Percentiles rank a stretch among this genome's conserved stretches.
phyloP scores from a whole-genome alignment of 2,329 filamentous ascomycete species.

The Berkeleyomyces rouxiae region DNA sequence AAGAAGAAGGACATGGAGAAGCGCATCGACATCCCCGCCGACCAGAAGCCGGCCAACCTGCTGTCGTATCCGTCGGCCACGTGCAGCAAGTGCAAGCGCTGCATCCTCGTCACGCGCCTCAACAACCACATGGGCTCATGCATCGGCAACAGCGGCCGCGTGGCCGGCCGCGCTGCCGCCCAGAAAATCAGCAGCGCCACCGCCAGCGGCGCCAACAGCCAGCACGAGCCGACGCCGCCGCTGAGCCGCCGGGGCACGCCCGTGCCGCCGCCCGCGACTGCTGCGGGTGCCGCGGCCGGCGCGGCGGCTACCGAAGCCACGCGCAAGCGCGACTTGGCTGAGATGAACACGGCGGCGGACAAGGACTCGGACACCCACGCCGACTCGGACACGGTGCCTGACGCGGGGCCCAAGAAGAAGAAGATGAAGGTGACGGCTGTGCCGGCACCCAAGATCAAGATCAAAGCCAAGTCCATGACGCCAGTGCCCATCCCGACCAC shows the following conservation, averaged over 20 bases:
- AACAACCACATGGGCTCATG: conserved; percentile 55
- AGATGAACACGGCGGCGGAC: conserved; percentile 37
- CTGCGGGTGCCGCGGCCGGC: conserved; percentile 11
- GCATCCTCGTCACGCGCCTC: conserved; percentile 46
- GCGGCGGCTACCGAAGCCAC: conserved; percentile 35
- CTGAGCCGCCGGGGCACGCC: conserved; percentile 48
- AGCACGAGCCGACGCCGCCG: conserved; percentile 41
- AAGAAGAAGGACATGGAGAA: conserved; percentile 65
- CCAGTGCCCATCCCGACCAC: conserved; percentile 12
- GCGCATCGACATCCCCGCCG: conserved; percentile 33
- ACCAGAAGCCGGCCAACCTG: conserved; percentile 42
- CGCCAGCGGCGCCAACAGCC: conserved; percentile 27
- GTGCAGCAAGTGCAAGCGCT: conserved; percentile 50
- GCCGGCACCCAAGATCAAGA: conserved; percentile 27
- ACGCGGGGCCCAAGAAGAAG: conserved; percentile 38
- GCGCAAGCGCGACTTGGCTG: conserved; percentile 39
- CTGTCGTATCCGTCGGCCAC: conserved; percentile 49
- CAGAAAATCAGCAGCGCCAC: conserved; percentile 46
- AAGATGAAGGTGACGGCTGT: conserved; percentile 30
- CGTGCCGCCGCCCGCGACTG: conserved; percentile 22
- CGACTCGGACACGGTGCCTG: not conserved
- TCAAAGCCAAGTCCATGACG: conserved; percentile 32
- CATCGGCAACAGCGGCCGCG: conserved; percentile 48
- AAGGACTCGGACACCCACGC: not conserved
- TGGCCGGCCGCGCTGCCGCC: conserved; percentile 43